A percentile compares a stretch with the other conserved stretches of the same genome.
Conservation (phyloP, 2,329 filamentous ascomycete genomes). For the Xenoacremonium recifei region DNA sequence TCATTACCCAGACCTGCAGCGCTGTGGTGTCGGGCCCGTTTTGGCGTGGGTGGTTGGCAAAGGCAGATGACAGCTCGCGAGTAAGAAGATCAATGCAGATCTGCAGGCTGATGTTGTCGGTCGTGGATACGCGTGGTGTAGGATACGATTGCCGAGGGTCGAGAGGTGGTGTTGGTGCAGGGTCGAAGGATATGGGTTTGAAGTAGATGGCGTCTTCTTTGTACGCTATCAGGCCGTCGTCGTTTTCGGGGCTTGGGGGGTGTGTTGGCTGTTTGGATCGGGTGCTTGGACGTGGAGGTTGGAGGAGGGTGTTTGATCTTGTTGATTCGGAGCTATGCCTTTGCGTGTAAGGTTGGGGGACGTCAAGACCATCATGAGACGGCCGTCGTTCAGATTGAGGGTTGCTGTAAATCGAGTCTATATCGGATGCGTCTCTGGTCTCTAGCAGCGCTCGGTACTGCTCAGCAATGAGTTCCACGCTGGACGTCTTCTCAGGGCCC, state of each 20-base stretch:
- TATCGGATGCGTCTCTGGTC: constrained; percentile 31
- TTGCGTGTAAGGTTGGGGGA: constrained; percentile 11
- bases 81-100: constrained; percentile 51
- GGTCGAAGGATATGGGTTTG: constrained; percentile 42
- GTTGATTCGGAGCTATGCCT: constrained; percentile 10
- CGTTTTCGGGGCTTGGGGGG: constrained; percentile 25
- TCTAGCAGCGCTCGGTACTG: constrained; percentile 49
- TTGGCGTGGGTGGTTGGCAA: constrained; percentile 27
- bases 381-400: constrained; percentile 18
- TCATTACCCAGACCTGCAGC: constrained; percentile 56
- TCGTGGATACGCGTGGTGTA: constrained; percentile 14
- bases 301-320: constrained; percentile 1
- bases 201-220: constrained; percentile 48
- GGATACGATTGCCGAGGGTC: constrained; percentile 7
- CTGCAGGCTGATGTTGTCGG: constrained; percentile 44
- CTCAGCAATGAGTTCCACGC: constrained; percentile 49
- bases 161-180: constrained; percentile 28
- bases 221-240: constrained; percentile 45
- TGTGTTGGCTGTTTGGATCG: constrained; percentile 8
- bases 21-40: constrained; percentile 37
- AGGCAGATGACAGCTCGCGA: constrained; percentile 45
- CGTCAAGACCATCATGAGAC: constrained; percentile 13
- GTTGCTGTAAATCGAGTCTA: constrained; percentile 29
- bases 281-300: neutral
- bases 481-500: constrained; percentile 34